phyloP scores from a whole-genome alignment of 495 filamentous ascomycete genomes.

The Trichoderma gamsii region DNA sequence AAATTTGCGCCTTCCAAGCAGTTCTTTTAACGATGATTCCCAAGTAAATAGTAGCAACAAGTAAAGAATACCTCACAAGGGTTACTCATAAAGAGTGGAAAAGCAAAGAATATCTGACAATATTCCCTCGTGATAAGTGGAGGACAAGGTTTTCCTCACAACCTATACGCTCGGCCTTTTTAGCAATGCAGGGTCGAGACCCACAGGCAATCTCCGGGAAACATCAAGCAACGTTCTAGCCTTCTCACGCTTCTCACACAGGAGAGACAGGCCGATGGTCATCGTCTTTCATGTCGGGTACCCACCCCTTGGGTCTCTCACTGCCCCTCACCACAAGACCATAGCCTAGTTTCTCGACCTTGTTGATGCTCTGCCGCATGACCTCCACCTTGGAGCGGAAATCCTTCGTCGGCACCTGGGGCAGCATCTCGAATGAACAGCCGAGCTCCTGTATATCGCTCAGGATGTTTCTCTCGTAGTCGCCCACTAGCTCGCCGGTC shows the following conservation, averaged over 20 bases:
- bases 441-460: conserved; percentile 70
- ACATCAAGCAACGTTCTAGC: too few species aligned
- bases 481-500: conserved; percentile 48
- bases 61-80: neutral
- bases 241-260: neutral
- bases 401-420: conserved; percentile 42
- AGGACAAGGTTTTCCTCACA: neutral
- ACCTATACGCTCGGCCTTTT: neutral
- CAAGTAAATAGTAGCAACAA: neutral
- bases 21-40: neutral
- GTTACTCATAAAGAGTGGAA: neutral
- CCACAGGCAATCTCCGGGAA: too few species aligned
- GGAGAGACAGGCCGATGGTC: conserved; percentile 6
- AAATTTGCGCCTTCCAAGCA: neutral
- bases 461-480: conserved; percentile 50
- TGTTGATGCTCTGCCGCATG: conserved; percentile 82
- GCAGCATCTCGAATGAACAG: conserved; percentile 63
- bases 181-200: neutral
- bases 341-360: conserved; percentile 88
- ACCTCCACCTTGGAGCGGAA: conserved; percentile 76
- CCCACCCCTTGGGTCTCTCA: conserved; percentile 88
- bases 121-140: too few species aligned
- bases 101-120: neutral
- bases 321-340: conserved; percentile 77
- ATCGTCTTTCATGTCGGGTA: conserved; percentile 63